These are phyloP conservation scores for Cryptococcus sp. DNA, from an alignment of 1,284 basidiomycete genomes.

Conservation along the genomic window DNA sequence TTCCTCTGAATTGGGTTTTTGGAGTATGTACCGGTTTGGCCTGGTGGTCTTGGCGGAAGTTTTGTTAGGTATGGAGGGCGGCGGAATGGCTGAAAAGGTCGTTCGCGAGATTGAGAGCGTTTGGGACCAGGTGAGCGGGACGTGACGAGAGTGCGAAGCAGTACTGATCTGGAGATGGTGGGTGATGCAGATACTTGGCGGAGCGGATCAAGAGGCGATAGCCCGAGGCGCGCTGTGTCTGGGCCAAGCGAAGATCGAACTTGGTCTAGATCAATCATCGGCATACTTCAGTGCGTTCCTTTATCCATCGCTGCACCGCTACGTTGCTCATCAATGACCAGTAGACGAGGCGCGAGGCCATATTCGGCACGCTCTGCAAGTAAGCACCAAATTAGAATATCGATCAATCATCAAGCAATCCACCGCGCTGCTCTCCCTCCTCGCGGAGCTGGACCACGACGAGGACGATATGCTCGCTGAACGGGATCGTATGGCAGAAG, in stretches of 20 bases:
- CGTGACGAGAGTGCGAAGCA: no score
- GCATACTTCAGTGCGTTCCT: slow-evolving; percentile 3
- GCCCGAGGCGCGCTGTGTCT: slow-evolving; percentile 32
- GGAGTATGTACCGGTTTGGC: slow-evolving; percentile 39
- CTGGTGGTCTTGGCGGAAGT: slow-evolving; percentile 36
- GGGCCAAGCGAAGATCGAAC: slow-evolving; percentile 35
- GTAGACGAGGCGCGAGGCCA: slow-evolving; percentile 18
- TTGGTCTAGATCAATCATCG: slow-evolving; percentile 17
- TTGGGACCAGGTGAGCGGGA: slow-evolving; percentile 28
- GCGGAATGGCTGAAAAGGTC: slow-evolving; percentile 28
- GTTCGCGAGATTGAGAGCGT: slow-evolving; percentile 23
- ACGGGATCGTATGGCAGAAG: slow-evolving; percentile 3
- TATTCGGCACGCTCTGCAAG: slow-evolving; percentile 14
- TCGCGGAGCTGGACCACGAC: slow-evolving; percentile 10
- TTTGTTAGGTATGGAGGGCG: slow-evolving; percentile 38
- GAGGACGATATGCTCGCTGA: background rate
- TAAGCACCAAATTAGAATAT: slow-evolving; percentile 17
- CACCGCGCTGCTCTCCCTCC: slow-evolving; percentile 17
- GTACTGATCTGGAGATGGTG: background rate
- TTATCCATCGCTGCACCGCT: background rate
- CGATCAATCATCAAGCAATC: slow-evolving; percentile 14
- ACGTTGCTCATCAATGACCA: background rate
- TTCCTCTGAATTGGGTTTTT: slow-evolving; percentile 33
- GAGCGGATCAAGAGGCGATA: slow-evolving; percentile 26
- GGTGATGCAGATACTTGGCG: slow-evolving; percentile 10